Base-by-base conservation (phyloP, 2,329 filamentous ascomycete species). In the Curvularia eragrostidis region DNA sequence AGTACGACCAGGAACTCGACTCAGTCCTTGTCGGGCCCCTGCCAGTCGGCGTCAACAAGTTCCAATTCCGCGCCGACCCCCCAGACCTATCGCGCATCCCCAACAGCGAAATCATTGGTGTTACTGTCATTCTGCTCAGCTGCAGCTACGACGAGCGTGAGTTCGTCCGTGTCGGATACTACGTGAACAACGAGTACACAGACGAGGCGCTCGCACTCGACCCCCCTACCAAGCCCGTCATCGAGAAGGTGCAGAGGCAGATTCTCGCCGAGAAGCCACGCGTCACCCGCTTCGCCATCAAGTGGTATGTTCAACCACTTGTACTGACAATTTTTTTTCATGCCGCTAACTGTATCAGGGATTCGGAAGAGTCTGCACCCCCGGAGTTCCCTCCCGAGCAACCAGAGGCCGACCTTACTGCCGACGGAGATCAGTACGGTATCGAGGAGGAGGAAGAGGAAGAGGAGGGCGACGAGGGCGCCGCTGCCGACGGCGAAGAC, bases 121-220 rank as follows among this genome's bases (percentile, higher is more conserved):
- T 99, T 49, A 99, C 95, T 3, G 95, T 99, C 71, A 93, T 99
- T 70, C 89, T 99, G 54, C 86, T 99, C 66, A 97, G 93, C 56
- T 98, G 95, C 80, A 91, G 92, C 77, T 99, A 99, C 80, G 95
- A 99, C 72, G 90, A 91, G 52, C 88, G 95, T 73, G 95, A 99
- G 78, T 99, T 99, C 72, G 93, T 99, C 38, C 93, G 95, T 66
- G 94, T 99, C 41, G 95, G 95, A 62, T 99, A 99, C 85, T 99
- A 99, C 70, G 95, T 99, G 72, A 99, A 98, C 84, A 99, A 99
- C 73, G 96, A 99, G 79, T 99, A 99, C 78, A 92, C 96, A 69
- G 90, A 91, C 24, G 92, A 96, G 71, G 91, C 96, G 77, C 85
- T 99, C 63, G 90, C 87, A 69, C 88, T 89, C 47, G 93, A 98